phyloP scores from a whole-genome alignment of 371 early-diverging fungal genomes.

The Funneliformis caledonium region DNA sequence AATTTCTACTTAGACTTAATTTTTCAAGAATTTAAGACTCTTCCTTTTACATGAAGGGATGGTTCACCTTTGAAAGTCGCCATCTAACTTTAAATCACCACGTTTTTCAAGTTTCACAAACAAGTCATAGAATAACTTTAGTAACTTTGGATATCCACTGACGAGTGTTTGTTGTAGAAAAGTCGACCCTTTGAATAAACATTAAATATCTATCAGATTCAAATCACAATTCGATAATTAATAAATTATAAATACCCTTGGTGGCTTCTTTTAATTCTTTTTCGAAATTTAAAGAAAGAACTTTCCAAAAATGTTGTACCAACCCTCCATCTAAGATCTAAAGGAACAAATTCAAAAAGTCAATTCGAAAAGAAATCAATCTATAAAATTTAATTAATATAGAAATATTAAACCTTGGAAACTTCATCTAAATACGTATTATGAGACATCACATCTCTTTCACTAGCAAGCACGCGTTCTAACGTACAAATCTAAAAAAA shows the following conservation, averaged over 20 bases:
- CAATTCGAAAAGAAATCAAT: background rate
- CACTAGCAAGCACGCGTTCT: constrained; percentile 72
- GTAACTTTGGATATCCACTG: constrained; percentile 74
- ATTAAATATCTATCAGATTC: background rate
- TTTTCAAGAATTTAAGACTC: background rate
- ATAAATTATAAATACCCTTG: background rate
- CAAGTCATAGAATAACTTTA: constrained; percentile 76
- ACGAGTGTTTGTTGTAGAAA: constrained; percentile 74
- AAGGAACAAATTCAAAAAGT: background rate
- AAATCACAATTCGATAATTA: background rate
- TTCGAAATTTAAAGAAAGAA: constrained; percentile 54
- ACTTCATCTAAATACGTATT: constrained; percentile 68
- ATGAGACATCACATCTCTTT: constrained; percentile 71
- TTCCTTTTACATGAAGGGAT: background rate
- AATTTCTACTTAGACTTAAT: background rate
- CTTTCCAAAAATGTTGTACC: constrained; percentile 56
- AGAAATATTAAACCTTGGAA: constrained; percentile 44
- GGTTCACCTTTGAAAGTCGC: constrained; percentile 61
- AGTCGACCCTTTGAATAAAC: constrained; percentile 55
- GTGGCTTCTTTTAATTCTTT: constrained; percentile 52
- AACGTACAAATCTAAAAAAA: constrained; percentile 64
- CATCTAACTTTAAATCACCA: constrained; percentile 54
- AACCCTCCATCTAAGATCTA: constrained; percentile 50
- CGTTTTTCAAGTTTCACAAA: constrained; percentile 72
- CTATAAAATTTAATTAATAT: constrained; percentile 52